Evolutionary conservation across 2,329 filamentous ascomycete species (phyloP).

Genomic region (Albophoma yamanashiensis): DNA sequence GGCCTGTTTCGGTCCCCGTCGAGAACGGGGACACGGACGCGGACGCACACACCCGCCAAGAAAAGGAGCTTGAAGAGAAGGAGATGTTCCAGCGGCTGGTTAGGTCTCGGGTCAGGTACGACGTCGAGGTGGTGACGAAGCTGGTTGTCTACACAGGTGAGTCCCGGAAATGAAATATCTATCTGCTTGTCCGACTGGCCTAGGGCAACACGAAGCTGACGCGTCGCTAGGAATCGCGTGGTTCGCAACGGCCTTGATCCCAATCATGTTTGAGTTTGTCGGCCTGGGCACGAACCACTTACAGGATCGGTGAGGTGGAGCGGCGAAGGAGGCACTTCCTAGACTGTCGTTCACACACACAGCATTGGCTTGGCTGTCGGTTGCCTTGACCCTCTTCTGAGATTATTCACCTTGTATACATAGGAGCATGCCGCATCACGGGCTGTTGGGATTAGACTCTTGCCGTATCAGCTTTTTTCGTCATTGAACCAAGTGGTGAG

Average conservation of each 20-base stretch:
- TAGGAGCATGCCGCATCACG: neutral
- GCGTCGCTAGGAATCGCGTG: conserved; percentile 59
- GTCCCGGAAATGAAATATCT: conserved; percentile 12
- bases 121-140: conserved; percentile 98
- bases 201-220: conserved; percentile 3
- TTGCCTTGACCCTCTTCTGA: neutral
- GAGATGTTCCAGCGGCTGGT: conserved; percentile 79
- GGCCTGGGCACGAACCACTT: conserved; percentile 36
- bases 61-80: conserved; percentile 50
- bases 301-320: conserved; percentile 6
- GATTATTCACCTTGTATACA: neutral
- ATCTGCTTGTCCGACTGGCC: neutral
- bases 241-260: conserved; percentile 67
- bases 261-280: conserved; percentile 57
- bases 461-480: neutral
- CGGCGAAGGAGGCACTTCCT: neutral
- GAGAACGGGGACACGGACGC: conserved; percentile 23
- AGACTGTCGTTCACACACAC: neutral
- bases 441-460: neutral
- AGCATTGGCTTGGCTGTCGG: neutral
- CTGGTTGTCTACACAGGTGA: conserved; percentile 86
- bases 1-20: conserved; percentile 25
- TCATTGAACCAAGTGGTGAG: neutral
- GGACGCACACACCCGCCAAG: conserved; percentile 24
- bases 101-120: conserved; percentile 83